These are phyloP conservation scores for Rhizoctonia solani DNA, from an alignment of 1,284 basidiomycete species.

Conservation along the genomic window DNA sequence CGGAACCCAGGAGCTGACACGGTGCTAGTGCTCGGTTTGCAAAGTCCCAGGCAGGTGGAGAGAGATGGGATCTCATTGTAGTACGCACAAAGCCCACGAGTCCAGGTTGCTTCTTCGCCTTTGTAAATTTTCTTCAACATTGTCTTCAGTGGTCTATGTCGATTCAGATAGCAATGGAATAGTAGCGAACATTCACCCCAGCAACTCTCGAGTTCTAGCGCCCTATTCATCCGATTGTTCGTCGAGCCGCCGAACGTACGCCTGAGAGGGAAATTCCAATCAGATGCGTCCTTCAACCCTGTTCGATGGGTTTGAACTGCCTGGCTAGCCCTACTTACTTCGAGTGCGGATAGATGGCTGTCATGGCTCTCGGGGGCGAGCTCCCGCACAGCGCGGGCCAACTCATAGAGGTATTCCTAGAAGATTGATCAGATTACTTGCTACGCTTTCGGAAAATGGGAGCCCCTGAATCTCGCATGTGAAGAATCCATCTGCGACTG, in stretches of 20 bases:
- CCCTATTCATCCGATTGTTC: slow-evolving; percentile 23
- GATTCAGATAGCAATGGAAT: slow-evolving; percentile 30
- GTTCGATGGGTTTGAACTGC: slow-evolving; percentile 31
- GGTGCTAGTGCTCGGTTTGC: too few species aligned
- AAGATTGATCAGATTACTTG: slow-evolving; percentile 6
- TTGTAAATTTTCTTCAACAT: too few species aligned
- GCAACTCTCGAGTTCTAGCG: slow-evolving; percentile 9
- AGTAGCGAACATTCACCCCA: slow-evolving; percentile 18
- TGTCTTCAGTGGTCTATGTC: slow-evolving; percentile 19
- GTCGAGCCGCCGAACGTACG: slow-evolving; percentile 29
- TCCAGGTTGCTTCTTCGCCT: neutral
- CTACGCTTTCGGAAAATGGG: neutral
- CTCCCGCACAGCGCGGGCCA: slow-evolving; percentile 66
- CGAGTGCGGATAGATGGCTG: slow-evolving; percentile 75
- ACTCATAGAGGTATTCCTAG: slow-evolving; percentile 78
- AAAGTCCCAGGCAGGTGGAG: too few species aligned
- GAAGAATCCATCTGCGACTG: slow-evolving; percentile 22
- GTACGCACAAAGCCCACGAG: too few species aligned
- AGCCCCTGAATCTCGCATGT: neutral
- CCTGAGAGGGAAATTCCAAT: slow-evolving; percentile 8
- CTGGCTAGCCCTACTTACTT: slow-evolving; percentile 52
- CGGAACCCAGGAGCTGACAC: neutral
- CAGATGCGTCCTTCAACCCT: slow-evolving; percentile 19
- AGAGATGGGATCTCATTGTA: too few species aligned
- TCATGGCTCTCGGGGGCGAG: slow-evolving; percentile 77